Conservation (phyloP, 2,329 filamentous ascomycete species). For the Penicillium sp. region DNA sequence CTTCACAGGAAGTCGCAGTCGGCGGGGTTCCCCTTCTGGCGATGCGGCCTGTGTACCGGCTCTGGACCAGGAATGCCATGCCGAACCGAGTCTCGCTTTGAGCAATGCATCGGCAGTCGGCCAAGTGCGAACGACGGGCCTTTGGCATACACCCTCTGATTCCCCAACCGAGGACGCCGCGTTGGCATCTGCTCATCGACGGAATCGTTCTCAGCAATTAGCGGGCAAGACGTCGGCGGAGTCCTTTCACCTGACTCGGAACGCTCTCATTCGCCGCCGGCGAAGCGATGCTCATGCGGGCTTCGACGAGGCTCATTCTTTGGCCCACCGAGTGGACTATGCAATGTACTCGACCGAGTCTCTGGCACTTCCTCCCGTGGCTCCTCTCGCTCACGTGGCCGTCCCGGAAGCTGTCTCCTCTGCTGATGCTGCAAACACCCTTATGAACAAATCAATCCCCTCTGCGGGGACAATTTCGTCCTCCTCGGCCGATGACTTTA, state of each 20-base stretch:
- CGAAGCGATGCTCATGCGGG: constrained; percentile 22
- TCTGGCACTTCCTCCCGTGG: constrained; percentile 13
- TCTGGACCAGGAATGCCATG: constrained; percentile 32
- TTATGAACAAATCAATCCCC: constrained; percentile 33
- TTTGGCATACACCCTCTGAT: constrained; percentile 25
- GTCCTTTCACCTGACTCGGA: constrained; percentile 31
- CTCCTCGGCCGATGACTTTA: constrained; percentile 41
- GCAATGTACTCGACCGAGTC: constrained; percentile 21
- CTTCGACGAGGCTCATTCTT: constrained; percentile 9
- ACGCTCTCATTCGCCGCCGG: constrained; percentile 30
- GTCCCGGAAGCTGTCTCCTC: constrained; percentile 10
- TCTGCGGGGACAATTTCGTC: constrained; percentile 44
- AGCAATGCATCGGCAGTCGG: constrained; percentile 42
- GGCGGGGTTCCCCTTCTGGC: constrained; percentile 29
- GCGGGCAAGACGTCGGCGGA: constrained; percentile 26
- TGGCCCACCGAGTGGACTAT: constrained; percentile 18
- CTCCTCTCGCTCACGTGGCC: constrained; percentile 1
- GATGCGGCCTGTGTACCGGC: constrained; percentile 30
- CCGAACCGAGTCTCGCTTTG: constrained; percentile 40
- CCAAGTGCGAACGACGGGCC: constrained; percentile 36
- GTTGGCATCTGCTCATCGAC: constrained; percentile 25
- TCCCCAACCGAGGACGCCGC: constrained; percentile 10
- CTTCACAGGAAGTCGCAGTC: constrained; percentile 31
- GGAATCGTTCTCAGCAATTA: constrained; percentile 35
- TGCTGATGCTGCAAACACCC: constrained; percentile 17